A percentile compares a stretch with the other conserved stretches of the same genome.
phyloP scores from a whole-genome alignment of 257 asterid species.

The Coffea eugenioides region DNA sequence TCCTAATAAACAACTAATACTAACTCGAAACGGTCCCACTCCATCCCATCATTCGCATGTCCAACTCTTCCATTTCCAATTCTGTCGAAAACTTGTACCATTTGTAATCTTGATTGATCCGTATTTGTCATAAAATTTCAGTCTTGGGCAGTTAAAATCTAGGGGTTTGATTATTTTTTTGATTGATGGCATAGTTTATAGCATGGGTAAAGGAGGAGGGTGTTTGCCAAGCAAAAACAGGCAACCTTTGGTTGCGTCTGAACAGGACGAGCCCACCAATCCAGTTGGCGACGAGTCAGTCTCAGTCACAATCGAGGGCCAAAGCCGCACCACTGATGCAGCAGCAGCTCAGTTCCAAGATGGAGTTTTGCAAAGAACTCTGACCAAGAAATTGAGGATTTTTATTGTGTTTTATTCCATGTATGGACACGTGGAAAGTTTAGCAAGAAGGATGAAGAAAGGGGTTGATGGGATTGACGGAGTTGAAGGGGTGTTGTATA shows the following conservation, averaged over 20 bases:
- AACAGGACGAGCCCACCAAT: conserved; percentile 16
- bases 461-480: conserved; percentile 76
- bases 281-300: conserved; percentile 21
- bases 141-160: not conserved
- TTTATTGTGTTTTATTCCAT: conserved; percentile 81
- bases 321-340: conserved; percentile 17
- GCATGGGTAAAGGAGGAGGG: conserved; percentile 74
- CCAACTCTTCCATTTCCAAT: not conserved
- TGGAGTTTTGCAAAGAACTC: not conserved
- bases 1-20: not conserved
- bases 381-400: conserved; percentile 34
- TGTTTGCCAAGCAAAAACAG: conserved; percentile 53
- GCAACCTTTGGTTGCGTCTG: conserved; percentile 25
- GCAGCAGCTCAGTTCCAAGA: conserved; percentile 11
- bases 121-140: not conserved
- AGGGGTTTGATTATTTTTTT: not conserved
- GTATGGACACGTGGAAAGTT: conserved; percentile 95
- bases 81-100: not conserved
- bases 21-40: conserved; percentile 3
- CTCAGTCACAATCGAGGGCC: conserved; percentile 21
- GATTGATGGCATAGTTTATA: conserved; percentile 15
- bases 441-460: conserved; percentile 76
- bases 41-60: conserved; percentile 8
- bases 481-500: conserved; percentile 63
- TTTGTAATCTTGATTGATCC: not conserved